phyloP scores from a whole-genome alignment of 805 yeast species.

The Yamadazyma laniorum region DNA sequence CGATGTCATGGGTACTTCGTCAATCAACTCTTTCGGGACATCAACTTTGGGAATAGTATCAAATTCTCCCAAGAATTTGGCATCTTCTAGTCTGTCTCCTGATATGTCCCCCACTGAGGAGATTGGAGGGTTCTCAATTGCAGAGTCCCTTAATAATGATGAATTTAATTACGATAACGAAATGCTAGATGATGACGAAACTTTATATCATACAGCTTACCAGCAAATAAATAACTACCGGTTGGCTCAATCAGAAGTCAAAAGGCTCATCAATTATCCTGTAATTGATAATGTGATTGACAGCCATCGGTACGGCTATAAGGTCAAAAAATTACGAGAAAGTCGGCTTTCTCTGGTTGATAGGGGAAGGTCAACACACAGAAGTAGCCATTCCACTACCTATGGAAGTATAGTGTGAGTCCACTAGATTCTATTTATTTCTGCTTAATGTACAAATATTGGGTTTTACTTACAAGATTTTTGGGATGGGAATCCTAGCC shows the following conservation, averaged over 20 bases:
- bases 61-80: constrained; percentile 22
- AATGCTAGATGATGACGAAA: constrained; percentile 38
- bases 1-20: constrained; percentile 15
- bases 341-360: constrained; percentile 11
- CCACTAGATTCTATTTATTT: not conserved
- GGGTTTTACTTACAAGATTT: constrained; percentile 10
- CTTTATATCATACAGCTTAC: constrained; percentile 30
- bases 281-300: constrained; percentile 42
- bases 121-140: constrained; percentile 14
- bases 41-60: constrained; percentile 29
- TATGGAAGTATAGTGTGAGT: constrained; percentile 30
- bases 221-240: constrained; percentile 30
- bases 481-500: constrained; percentile 24
- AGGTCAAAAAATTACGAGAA: constrained; percentile 36
- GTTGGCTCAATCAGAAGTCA: constrained; percentile 33
- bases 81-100: constrained; percentile 18
- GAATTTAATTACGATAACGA: constrained; percentile 33
- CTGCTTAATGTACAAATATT: constrained; percentile 1
- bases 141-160: constrained; percentile 22
- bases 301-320: constrained; percentile 42
- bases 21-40: constrained; percentile 29
- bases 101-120: constrained; percentile 6
- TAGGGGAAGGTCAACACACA: constrained; percentile 9
- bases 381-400: constrained; percentile 6
- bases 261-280: constrained; percentile 39